Percentiles rank a stretch among this genome's conserved stretches.
phyloP scores from a whole-genome alignment of 2,329 filamentous ascomycete species.

The Epichloe uncinata region DNA sequence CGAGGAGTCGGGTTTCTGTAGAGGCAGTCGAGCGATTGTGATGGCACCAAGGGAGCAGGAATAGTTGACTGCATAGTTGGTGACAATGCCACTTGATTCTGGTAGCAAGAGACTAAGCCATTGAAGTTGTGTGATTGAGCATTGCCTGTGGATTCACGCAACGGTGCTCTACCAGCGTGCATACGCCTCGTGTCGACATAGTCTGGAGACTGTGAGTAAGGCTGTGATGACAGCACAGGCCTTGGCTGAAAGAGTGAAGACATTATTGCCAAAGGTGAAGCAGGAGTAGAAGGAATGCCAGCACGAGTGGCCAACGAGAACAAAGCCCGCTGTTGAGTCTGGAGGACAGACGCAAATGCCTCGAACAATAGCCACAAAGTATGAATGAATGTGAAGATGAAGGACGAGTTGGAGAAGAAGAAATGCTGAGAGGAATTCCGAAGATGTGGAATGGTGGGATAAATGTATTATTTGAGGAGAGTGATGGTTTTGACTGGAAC shows the following conservation, averaged over 20 bases:
- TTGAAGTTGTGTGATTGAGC: slow-evolving; percentile 30
- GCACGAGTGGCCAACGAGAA: slow-evolving; percentile 14
- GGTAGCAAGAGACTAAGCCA: slow-evolving; percentile 31
- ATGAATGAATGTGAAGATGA: slow-evolving; percentile 13
- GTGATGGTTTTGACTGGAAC: slow-evolving; percentile 25
- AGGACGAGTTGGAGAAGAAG: slow-evolving; percentile 24
- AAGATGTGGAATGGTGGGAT: slow-evolving; percentile 29
- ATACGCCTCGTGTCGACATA: slow-evolving; percentile 32
- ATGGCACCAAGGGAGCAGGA: slow-evolving; percentile 37
- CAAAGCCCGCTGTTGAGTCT: slow-evolving; percentile 11
- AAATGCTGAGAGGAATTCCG: slow-evolving; percentile 32
- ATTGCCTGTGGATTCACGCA: slow-evolving; percentile 40
- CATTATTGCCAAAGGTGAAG: slow-evolving; percentile 16
- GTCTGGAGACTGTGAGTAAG: slow-evolving; percentile 33
- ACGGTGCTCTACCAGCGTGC: slow-evolving; percentile 28
- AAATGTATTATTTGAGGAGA: slow-evolving; percentile 25
- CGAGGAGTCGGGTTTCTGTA: slow-evolving; percentile 25
- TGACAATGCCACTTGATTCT: slow-evolving; percentile 27
- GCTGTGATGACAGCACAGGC: slow-evolving; percentile 37
- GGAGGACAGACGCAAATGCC: slow-evolving; percentile 13
- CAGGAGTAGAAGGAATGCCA: slow-evolving; percentile 20
- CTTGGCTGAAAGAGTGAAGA: slow-evolving; percentile 28
- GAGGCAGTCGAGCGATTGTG: slow-evolving; percentile 31
- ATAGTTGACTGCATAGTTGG: slow-evolving; percentile 33
- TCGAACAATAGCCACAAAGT: slow-evolving; percentile 15